These are phyloP conservation scores for Hyaloscypha bicolor DNA, from an alignment of 495 filamentous ascomycete species.

Conservation along the genomic window DNA sequence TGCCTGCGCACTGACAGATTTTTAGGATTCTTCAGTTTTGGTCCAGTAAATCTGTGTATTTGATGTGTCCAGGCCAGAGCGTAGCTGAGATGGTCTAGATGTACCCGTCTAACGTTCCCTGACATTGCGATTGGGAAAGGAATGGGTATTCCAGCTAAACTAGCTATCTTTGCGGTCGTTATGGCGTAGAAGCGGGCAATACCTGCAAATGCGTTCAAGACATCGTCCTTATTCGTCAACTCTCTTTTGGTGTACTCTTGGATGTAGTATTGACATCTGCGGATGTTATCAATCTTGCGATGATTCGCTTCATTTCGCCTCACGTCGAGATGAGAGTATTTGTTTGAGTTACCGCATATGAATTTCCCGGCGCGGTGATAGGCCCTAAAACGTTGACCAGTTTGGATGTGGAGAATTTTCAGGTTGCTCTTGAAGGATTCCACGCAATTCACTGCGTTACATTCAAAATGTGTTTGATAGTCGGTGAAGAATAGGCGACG, in stretches of 20 bases:
- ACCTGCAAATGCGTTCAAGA: constrained; percentile 32
- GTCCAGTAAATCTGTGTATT: constrained; percentile 11
- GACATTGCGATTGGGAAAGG: constrained; percentile 9
- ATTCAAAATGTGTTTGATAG: not conserved
- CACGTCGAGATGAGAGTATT: constrained; percentile 30
- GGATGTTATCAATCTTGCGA: constrained; percentile 23
- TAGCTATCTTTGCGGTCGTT: constrained; percentile 27
- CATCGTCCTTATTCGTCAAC: constrained; percentile 31
- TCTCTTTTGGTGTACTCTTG: constrained; percentile 31
- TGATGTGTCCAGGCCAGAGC: constrained; percentile 12
- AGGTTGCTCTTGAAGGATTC: constrained; percentile 1
- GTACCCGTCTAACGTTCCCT: constrained; percentile 3
- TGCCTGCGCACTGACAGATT: not conserved
- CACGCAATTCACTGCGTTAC: not conserved
- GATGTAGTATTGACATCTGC: constrained; percentile 7
- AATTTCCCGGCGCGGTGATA: constrained; percentile 5
- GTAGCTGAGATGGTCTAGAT: constrained; percentile 10
- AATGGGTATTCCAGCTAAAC: constrained; percentile 24
- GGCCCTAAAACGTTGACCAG: not conserved
- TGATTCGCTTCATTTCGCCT: constrained; percentile 28
- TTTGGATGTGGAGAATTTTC: not conserved
- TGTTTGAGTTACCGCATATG: constrained; percentile 28
- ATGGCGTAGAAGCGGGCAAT: constrained; percentile 31
- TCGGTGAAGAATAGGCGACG: constrained; percentile 1
- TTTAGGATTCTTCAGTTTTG: constrained; percentile 8